A percentile compares a stretch with the other conserved stretches of the same genome.
Evolutionary conservation across 2,329 filamentous ascomycete species (phyloP).

Genomic region (Aspergillus sergii): DNA sequence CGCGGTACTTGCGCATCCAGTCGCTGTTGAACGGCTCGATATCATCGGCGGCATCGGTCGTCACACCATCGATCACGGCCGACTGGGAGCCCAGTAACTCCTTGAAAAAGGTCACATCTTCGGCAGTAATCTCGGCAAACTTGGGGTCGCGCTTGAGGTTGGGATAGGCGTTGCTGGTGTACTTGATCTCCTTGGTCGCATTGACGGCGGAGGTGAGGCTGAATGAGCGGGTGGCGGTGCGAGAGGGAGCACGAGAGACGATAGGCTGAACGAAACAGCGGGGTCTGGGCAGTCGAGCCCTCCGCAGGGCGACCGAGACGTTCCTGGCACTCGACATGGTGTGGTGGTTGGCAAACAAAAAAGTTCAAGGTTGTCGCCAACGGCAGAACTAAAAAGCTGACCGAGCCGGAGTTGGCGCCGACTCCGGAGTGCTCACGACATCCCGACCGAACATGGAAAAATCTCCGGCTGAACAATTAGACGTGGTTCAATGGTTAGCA

Average conservation of each 20-base stretch:
- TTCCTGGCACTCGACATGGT: constrained; percentile 36
- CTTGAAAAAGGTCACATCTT: constrained; percentile 83
- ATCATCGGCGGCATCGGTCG: constrained; percentile 72
- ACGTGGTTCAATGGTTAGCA: not conserved
- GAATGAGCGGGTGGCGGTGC: constrained; percentile 32
- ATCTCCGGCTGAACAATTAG: not conserved
- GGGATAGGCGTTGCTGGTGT: constrained; percentile 81
- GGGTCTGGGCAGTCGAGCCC: constrained; percentile 35
- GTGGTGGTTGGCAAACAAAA: not conserved
- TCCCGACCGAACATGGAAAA: not conserved
- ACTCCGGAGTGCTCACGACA: not conserved
- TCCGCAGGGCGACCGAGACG: constrained; percentile 34
- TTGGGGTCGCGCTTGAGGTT: constrained; percentile 76
- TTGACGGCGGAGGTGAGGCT: constrained; percentile 30
- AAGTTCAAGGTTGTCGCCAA: not conserved
- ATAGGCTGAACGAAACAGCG: constrained; percentile 28
- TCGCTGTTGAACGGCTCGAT: constrained; percentile 92
- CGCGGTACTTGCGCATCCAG: constrained; percentile 99
- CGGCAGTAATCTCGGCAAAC: constrained; percentile 69
- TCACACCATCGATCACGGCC: constrained; percentile 83
- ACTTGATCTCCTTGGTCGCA: constrained; percentile 57
- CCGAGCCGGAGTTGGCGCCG: not conserved
- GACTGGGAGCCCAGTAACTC: constrained; percentile 75
- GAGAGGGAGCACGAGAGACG: constrained; percentile 19
- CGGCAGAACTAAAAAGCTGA: constrained; percentile 4